phyloP scores from a whole-genome alignment of 2,329 filamentous ascomycete genomes.

The Boeremia exigua region DNA sequence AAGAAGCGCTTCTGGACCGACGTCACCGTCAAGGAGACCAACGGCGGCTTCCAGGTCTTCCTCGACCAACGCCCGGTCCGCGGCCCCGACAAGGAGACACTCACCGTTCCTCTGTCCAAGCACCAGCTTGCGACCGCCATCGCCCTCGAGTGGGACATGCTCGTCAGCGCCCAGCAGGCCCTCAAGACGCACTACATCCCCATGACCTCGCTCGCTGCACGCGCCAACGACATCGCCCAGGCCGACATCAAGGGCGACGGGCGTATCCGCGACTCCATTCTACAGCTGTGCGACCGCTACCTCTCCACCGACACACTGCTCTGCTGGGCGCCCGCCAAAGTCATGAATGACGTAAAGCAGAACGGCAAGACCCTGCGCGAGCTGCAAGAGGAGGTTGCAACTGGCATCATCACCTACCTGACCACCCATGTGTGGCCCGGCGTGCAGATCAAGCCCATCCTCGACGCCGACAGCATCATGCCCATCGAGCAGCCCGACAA shows the following conservation, averaged over 20 bases:
- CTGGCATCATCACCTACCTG: constrained; percentile 74
- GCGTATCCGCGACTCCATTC: constrained; percentile 67
- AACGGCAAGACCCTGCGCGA: constrained; percentile 67
- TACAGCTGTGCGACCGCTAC: constrained; percentile 77
- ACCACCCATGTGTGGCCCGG: constrained; percentile 82
- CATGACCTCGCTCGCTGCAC: constrained; percentile 81
- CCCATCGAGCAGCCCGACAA: constrained; percentile 74
- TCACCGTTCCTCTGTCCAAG: constrained; percentile 77
- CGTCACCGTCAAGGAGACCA: constrained; percentile 67
- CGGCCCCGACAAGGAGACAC: constrained; percentile 72
- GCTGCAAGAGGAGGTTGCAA: constrained; percentile 72
- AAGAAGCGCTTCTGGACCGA: constrained; percentile 89
- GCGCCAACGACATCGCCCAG: constrained; percentile 78
- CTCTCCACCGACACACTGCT: constrained; percentile 90
- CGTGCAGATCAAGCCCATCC: constrained; percentile 76
- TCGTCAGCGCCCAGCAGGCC: constrained; percentile 82
- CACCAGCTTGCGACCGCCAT: constrained; percentile 82
- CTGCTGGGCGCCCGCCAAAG: constrained; percentile 77
- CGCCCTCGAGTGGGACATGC: constrained; percentile 90
- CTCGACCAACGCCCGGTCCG: constrained; percentile 83
- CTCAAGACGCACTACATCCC: constrained; percentile 88
- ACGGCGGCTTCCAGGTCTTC: constrained; percentile 70
- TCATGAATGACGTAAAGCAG: constrained; percentile 53
- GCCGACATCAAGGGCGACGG: constrained; percentile 64
- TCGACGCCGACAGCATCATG: constrained; percentile 78